A percentile compares a stretch with the other conserved stretches of the same genome.
phyloP scores from a whole-genome alignment of 1,284 basidiomycete genomes.

The Ganoderma sinense region DNA sequence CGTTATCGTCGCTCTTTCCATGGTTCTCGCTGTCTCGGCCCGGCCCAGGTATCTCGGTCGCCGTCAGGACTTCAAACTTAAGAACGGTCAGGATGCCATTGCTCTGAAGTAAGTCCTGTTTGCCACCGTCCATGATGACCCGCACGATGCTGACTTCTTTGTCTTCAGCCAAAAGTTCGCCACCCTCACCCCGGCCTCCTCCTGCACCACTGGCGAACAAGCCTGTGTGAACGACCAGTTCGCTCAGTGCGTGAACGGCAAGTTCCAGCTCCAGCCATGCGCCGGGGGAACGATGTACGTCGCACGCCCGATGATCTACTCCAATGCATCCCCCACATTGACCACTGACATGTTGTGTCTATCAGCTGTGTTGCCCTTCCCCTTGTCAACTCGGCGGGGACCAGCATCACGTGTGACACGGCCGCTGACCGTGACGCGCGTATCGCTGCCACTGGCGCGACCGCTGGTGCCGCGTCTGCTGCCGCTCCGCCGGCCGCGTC shows the following conservation, averaged over 20 bases:
- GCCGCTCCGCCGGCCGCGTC: constrained; percentile 9
- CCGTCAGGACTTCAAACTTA: constrained; percentile 44
- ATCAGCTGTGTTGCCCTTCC: constrained; percentile 63
- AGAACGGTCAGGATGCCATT: constrained; percentile 63
- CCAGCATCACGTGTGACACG: constrained; percentile 55
- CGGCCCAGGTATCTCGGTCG: constrained; percentile 45
- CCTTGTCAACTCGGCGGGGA: constrained; percentile 50
- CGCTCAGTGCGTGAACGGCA: constrained; percentile 59
- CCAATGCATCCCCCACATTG: background rate
- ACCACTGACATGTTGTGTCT: background rate
- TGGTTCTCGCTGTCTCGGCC: constrained; percentile 49
- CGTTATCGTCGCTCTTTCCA: constrained; percentile 25
- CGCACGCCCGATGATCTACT: background rate
- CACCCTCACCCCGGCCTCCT: constrained; percentile 47
- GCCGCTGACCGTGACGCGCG: constrained; percentile 46
- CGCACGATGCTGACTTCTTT: constrained; percentile 6
- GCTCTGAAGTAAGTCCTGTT: constrained; percentile 53
- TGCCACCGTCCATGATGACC: constrained; percentile 6
- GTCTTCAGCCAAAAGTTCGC: constrained; percentile 52
- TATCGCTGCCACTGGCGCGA: constrained; percentile 50
- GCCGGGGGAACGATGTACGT: constrained; percentile 51
- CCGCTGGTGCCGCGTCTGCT: constrained; percentile 10
- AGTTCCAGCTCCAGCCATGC: constrained; percentile 54
- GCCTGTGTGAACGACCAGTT: constrained; percentile 56
- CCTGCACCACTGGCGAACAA: constrained; percentile 51